These are phyloP conservation scores for Cercospora sp. DNA, from an alignment of 2,329 filamentous ascomycete genomes.

Conservation along the genomic window DNA sequence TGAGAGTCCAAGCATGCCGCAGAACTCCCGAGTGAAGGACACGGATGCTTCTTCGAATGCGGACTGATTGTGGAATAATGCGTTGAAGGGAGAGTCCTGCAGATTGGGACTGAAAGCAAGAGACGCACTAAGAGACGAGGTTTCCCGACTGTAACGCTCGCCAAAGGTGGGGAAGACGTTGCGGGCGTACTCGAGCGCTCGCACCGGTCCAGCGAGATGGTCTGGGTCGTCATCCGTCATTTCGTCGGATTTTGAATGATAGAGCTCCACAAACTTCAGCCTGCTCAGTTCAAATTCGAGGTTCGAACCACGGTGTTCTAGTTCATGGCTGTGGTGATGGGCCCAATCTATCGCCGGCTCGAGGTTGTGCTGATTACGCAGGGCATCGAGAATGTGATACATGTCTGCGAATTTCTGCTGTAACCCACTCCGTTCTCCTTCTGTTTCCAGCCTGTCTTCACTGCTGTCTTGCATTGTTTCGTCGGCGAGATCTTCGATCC, in stretches of 20 bases:
- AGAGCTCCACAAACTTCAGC: conserved; percentile 86
- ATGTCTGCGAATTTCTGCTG: conserved; percentile 81
- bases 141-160: conserved; percentile 71
- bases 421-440: conserved; percentile 49
- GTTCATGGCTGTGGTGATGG: conserved; percentile 63
- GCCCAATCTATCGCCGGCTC: conserved; percentile 87
- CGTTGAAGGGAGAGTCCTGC: conserved; percentile 71
- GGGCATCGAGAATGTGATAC: conserved; percentile 81
- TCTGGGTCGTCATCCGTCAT: conserved; percentile 49
- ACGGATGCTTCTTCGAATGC: conserved; percentile 80
- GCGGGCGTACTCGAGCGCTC: conserved; percentile 75
- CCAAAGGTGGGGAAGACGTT: conserved; percentile 74
- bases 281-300: conserved; percentile 93
- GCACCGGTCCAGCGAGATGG: conserved; percentile 56
- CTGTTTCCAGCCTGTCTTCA: conserved; percentile 21
- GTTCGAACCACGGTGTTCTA: conserved; percentile 84
- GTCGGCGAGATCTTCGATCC: conserved; percentile 29
- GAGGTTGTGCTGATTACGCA: conserved; percentile 71
- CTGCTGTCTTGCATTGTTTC: conserved; percentile 24
- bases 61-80: conserved; percentile 71
- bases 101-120: conserved; percentile 79
- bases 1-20: conserved; percentile 82
- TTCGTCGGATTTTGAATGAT: conserved; percentile 50
- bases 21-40: conserved; percentile 83
- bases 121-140: conserved; percentile 77